Evolutionary conservation across 2,329 filamentous ascomycete species (phyloP), one percentile per base, ranked within the genome.

Genomic region (Nemania sp.): DNA sequence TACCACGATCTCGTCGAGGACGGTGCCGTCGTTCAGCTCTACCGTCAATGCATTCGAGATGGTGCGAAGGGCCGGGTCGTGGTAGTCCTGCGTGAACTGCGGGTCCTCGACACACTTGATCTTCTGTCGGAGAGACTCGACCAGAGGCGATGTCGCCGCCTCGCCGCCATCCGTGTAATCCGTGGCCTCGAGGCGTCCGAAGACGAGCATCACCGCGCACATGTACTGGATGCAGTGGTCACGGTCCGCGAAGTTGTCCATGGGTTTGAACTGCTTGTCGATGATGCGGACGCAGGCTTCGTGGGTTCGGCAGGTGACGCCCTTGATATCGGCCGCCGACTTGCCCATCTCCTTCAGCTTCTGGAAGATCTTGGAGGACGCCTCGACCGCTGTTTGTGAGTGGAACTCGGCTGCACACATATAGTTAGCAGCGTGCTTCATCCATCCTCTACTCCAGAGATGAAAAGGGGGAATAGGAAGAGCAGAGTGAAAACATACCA

Each of bases 221-320:
- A 99, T 99, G 89, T 99, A 99, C 86, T 98, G 96, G 75, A 99
- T 95, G 85, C 96, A 99, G 88, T 99, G 96, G 83, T 99, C 96
- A 78, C 96, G 94, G 84, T 99, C 96, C 78, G 96, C 96, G 79
- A 98, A 99, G 90, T 99, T 99, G 87, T 98, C 94, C 93, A 99
- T 97, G 76, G 94, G 91, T 89, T 98, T 98, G 88, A 97, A 97
- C 85, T 99, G 96, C 88, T 99, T 99, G 89, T 99, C 96, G 78
- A 99, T 99, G 84, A 99, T 99, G 77, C 96, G 94, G 79, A 99
- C 89, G 85, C 96, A 98, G 67, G 96, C 96, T 84, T 99, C 96
- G 85, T 99, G 96, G 8, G 96, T 99, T 77, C 96, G 92, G 89
- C 95, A 97, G 75, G 92, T 94, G 77, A 99, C 89, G 70, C 88